Base-by-base conservation (phyloP, 1,284 basidiomycete genomes). In the Moesziomyces aphidis region DNA sequence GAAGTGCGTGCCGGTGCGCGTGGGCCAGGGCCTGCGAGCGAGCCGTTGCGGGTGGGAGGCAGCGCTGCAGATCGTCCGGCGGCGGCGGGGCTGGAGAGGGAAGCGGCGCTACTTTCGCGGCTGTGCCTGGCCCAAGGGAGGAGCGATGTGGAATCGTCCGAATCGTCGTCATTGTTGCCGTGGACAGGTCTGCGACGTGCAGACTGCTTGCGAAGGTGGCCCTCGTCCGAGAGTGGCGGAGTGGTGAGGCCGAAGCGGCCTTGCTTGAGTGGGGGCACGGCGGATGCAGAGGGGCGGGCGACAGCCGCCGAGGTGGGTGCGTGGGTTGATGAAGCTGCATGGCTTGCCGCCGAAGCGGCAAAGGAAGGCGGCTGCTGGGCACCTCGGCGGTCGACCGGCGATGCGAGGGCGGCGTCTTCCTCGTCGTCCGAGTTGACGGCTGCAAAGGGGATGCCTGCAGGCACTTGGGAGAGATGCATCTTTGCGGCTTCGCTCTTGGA, bases 201-300 rank as follows among this genome's bases (percentile, higher is more conserved):
- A 7, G 56, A 43, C 36, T 64, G 50, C 50, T 64, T 72, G 46
- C 76, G 71, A 3, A 78, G 67, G 50, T 79, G 79, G 49, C 62
- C 77, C 50, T 81, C 79, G 64, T 81, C 79, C 23, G 79, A 81
- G 24, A 75, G 73, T 23, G 79, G 79, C 44, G 79, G 79, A 15
- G 79, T 81, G 10, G 70, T 73, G 52, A 81, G 63, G 22, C 76
- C 79, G 42, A 78, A 65, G 9, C 60, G 50, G 36, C 65, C 57
- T 48, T 50, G 26, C 36, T 65, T 61, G 39, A 55, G 42, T 4
- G 55, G 44, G 26, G 55, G 51, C 34, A 50, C 67, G 36, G 61
- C 56, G n/a, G 50, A 43, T 4, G 57, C 24, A 13, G 49, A 42
- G 13, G 31, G 43, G 10, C 24, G 44, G 7, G 53, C 17, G 9